Evolutionary conservation across 495 filamentous ascomycete species (phyloP).

Genomic region (Rhypophila decipiens): DNA sequence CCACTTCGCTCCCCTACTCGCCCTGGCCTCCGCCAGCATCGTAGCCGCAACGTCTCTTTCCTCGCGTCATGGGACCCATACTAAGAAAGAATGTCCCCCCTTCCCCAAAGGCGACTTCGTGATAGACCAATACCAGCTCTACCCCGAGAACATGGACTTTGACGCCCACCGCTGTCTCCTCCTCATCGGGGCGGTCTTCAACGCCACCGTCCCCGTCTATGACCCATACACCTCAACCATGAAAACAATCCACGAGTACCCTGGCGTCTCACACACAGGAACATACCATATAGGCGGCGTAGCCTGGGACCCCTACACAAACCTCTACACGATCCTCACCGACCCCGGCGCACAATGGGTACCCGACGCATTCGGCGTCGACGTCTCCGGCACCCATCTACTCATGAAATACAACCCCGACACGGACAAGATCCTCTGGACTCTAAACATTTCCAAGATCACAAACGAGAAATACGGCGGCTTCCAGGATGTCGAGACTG

Average conservation of each 20-base stretch:
- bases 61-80: no score
- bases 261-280: slow-evolving; percentile 19
- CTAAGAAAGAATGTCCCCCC: slow-evolving; percentile 1
- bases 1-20: no score
- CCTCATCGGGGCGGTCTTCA: slow-evolving; percentile 21
- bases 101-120: slow-evolving; percentile 17
- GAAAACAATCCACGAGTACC: slow-evolving; percentile 19
- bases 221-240: slow-evolving; percentile 24
- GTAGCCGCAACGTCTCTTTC: no score
- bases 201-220: slow-evolving; percentile 23
- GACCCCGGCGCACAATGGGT: slow-evolving; percentile 20
- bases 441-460: slow-evolving; percentile 21
- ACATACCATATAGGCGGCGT: slow-evolving; percentile 30
- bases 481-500: slow-evolving; percentile 29
- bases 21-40: no score
- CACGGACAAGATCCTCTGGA: slow-evolving; percentile 17
- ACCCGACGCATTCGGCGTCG: slow-evolving; percentile 22
- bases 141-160: slow-evolving; percentile 33
- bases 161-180: slow-evolving; percentile 24
- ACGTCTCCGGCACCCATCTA: slow-evolving; percentile 25
- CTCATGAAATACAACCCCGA: slow-evolving; percentile 17
- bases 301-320: slow-evolving; percentile 24
- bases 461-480: slow-evolving; percentile 22
- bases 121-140: slow-evolving; percentile 28
- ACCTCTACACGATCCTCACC: slow-evolving; percentile 25